phyloP scores from a whole-genome alignment of 2,329 filamentous ascomycete species.

The Colletotrichum lupini region DNA sequence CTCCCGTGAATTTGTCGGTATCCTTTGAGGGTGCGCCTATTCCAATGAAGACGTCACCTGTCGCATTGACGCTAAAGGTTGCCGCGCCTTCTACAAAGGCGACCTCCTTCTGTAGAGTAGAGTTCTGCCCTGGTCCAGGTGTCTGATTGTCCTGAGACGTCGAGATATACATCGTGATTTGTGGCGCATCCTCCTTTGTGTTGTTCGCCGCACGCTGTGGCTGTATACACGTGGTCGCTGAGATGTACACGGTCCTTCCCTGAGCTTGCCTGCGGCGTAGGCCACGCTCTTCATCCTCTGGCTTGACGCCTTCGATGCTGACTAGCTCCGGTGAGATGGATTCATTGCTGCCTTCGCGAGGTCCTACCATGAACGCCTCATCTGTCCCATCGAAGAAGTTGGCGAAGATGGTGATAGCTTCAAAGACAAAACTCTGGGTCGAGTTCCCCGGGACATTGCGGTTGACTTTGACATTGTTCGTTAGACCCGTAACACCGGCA shows the following conservation, averaged over 20 bases:
- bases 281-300: slow-evolving; percentile 33
- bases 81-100: slow-evolving; percentile 77
- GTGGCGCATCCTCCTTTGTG: slow-evolving; percentile 66
- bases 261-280: slow-evolving; percentile 41
- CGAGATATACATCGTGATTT: slow-evolving; percentile 84
- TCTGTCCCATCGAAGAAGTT: slow-evolving; percentile 39
- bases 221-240: slow-evolving; percentile 87
- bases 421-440: slow-evolving; percentile 73
- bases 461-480: slow-evolving; percentile 72
- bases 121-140: slow-evolving; percentile 70
- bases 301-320: slow-evolving; percentile 31
- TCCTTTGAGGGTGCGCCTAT: slow-evolving; percentile 77
- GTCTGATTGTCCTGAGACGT: slow-evolving; percentile 69
- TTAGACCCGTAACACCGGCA: slow-evolving; percentile 58
- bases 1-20: slow-evolving; percentile 65
- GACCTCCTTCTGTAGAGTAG: slow-evolving; percentile 55
- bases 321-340: slow-evolving; percentile 37
- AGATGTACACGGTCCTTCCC: slow-evolving; percentile 75
- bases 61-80: slow-evolving; percentile 70
- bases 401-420: slow-evolving; percentile 63
- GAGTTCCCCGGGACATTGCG: slow-evolving; percentile 72
- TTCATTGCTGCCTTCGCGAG: slow-evolving; percentile 40
- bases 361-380: slow-evolving; percentile 5
- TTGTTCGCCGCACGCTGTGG: slow-evolving; percentile 66
- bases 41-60: slow-evolving; percentile 79